Evolutionary conservation across 352 stramenopile genomes (phyloP).

Genomic region (Phytopythium delawarense): DNA sequence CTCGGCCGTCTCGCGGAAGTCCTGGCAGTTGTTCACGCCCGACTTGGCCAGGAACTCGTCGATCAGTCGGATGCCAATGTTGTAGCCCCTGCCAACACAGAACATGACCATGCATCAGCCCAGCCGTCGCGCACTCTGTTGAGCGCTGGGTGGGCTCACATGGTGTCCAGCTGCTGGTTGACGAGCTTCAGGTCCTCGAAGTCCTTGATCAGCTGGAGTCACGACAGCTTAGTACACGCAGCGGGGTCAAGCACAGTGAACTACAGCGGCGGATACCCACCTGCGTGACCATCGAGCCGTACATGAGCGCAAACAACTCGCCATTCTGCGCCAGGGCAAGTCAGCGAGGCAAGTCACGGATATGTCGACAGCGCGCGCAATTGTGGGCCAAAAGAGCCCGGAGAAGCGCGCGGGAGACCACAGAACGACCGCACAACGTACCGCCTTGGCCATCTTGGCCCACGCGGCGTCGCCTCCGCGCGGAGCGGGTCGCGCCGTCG

Average conservation of each 20-base stretch:
- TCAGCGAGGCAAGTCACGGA: too few relatives aligned
- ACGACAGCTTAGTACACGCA: neutral
- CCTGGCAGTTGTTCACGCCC: constrained; percentile 66
- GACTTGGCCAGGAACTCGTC: constrained; percentile 98
- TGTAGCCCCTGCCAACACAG: constrained; percentile 84
- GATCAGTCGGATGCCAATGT: constrained; percentile 95
- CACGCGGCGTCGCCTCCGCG: constrained; percentile 83
- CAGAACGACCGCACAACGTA: constrained; percentile 14
- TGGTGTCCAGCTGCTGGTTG: constrained; percentile 96
- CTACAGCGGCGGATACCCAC: constrained; percentile 9
- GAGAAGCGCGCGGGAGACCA: neutral
- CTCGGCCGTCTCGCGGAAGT: constrained; percentile 94
- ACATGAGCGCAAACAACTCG: constrained; percentile 98
- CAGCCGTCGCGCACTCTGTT: too few relatives aligned
- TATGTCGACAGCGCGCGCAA: neutral
- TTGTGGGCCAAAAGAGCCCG: neutral
- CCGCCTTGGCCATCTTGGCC: constrained; percentile 93
- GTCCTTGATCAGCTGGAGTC: constrained; percentile 90
- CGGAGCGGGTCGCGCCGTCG: constrained; percentile 51
- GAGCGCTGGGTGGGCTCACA: constrained; percentile 32
- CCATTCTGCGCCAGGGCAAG: constrained; percentile 64
- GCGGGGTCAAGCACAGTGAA: neutral
- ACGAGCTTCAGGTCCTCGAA: constrained; percentile 94
- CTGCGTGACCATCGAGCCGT: constrained; percentile 95
- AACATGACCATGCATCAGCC: neutral